These are phyloP conservation scores for Paragyromitra xinjiangensis DNA, from an alignment of 495 filamentous ascomycete genomes.

Conservation along the genomic window DNA sequence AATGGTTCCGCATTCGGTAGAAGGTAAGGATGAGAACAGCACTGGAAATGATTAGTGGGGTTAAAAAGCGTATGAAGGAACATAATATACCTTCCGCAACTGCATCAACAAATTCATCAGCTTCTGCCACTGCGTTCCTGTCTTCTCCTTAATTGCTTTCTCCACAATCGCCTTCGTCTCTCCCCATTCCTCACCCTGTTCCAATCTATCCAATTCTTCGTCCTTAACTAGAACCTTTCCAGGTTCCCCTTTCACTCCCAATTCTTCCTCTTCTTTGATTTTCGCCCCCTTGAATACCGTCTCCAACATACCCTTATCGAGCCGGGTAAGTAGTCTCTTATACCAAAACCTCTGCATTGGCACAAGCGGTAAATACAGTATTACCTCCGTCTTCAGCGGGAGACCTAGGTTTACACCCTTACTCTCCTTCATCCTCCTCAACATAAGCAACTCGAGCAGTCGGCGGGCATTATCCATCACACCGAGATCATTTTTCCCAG, in stretches of 20 bases:
- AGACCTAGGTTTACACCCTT: constrained; percentile 67
- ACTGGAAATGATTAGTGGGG: constrained; percentile 54
- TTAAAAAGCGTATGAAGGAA: constrained; percentile 4
- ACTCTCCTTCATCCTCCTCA: constrained; percentile 71
- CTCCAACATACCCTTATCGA: constrained; percentile 65
- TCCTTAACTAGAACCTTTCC: constrained; percentile 52
- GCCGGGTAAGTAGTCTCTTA: constrained; percentile 66
- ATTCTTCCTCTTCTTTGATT: constrained; percentile 58
- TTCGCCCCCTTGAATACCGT: constrained; percentile 66
- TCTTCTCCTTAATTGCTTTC: constrained; percentile 59
- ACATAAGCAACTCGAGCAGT: constrained; percentile 70
- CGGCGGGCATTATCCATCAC: constrained; percentile 66
- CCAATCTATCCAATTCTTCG: constrained; percentile 50
- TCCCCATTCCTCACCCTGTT: constrained; percentile 53
- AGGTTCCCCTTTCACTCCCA: constrained; percentile 11
- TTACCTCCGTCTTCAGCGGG: constrained; percentile 68
- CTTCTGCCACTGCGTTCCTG: constrained; percentile 63
- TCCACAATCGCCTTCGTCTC: constrained; percentile 59
- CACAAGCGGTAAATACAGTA: constrained; percentile 69
- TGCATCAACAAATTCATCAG: constrained; percentile 74
- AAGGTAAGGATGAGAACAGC: constrained; percentile 71
- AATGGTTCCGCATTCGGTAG: constrained; percentile 65
- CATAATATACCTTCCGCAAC: constrained; percentile 63
- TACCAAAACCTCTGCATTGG: constrained; percentile 73
- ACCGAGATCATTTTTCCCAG: constrained; percentile 65